phyloP scores from a whole-genome alignment of 2,329 filamentous ascomycete genomes.

The Scedosporium minutisporum region DNA sequence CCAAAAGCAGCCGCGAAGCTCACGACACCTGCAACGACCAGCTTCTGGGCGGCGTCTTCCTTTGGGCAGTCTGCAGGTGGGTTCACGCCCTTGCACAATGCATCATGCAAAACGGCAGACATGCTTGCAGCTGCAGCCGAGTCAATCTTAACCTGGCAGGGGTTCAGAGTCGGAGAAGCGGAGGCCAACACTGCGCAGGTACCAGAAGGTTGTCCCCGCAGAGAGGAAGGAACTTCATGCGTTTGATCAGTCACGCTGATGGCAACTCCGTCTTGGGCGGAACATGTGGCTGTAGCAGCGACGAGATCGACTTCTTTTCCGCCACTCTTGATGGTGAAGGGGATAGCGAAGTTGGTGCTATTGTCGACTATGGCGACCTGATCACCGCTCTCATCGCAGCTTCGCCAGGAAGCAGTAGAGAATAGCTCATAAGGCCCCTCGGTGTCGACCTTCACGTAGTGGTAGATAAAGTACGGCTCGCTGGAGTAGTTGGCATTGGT shows the following conservation, averaged over 20 bases:
- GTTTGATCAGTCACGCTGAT: slow-evolving; percentile 11
- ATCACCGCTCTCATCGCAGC: slow-evolving; percentile 9
- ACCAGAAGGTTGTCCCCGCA: not conserved
- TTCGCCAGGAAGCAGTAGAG: slow-evolving; percentile 4
- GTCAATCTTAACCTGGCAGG: slow-evolving; percentile 13
- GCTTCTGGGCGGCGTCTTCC: slow-evolving; percentile 2
- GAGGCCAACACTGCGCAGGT: slow-evolving; percentile 9
- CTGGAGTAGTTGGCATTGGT: not conserved
- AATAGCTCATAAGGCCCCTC: slow-evolving; percentile 9
- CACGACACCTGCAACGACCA: slow-evolving; percentile 7
- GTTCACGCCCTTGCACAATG: slow-evolving; percentile 8
- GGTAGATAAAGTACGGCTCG: slow-evolving; percentile 10
- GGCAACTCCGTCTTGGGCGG: slow-evolving; percentile 4
- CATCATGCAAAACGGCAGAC: slow-evolving; percentile 3
- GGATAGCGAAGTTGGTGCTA: slow-evolving; percentile 7
- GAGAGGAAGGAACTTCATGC: not conserved
- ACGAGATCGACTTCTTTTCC: slow-evolving; percentile 43
- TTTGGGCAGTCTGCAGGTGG: slow-evolving; percentile 11
- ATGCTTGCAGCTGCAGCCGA: slow-evolving; percentile 12
- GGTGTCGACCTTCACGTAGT: slow-evolving; percentile 4
- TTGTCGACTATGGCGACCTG: slow-evolving; percentile 6
- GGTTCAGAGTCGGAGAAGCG: slow-evolving; percentile 10
- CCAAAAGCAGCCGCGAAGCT: slow-evolving; percentile 8
- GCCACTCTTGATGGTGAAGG: slow-evolving; percentile 11
- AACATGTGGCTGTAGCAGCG: slow-evolving; percentile 31